These are phyloP conservation scores for Lachnellula willkommii DNA, from an alignment of 2,329 filamentous ascomycete genomes.

Conservation along the genomic window DNA sequence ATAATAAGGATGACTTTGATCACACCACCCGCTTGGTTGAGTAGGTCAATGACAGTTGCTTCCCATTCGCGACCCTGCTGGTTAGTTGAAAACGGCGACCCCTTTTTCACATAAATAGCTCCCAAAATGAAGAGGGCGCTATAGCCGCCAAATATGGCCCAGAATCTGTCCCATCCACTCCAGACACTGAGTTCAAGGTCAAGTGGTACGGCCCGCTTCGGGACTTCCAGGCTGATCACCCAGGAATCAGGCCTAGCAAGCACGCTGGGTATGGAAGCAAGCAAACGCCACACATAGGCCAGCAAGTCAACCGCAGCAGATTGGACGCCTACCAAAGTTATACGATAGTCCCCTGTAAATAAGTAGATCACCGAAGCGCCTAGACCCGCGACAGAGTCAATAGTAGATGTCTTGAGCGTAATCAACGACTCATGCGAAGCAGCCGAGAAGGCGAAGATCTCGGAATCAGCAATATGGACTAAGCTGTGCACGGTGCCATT, in stretches of 20 bases:
- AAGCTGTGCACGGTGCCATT: conserved; percentile 47
- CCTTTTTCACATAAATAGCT: conserved; percentile 71
- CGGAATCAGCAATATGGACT: conserved; percentile 41
- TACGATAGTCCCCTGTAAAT: conserved; percentile 39
- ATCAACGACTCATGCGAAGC: conserved; percentile 67
- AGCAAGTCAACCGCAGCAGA: conserved; percentile 4
- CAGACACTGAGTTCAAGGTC: conserved; percentile 61
- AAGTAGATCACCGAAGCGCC: conserved; percentile 40
- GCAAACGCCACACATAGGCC: conserved; percentile 6
- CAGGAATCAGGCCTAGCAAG: conserved; percentile 48
- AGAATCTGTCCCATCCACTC: conserved; percentile 58
- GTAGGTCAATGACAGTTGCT: conserved; percentile 70
- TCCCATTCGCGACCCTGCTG: conserved; percentile 61
- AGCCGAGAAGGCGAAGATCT: conserved; percentile 72
- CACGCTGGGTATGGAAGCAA: conserved; percentile 32
- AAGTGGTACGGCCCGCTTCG: conserved; percentile 33
- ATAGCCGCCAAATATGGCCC: conserved; percentile 78
- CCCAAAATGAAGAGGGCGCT: conserved; percentile 67
- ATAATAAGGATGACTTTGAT: conserved; percentile 98
- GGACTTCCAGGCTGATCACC: conserved; percentile 51
- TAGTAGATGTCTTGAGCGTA: conserved; percentile 51
- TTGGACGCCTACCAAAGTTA: conserved; percentile 18
- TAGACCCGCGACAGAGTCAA: conserved; percentile 36
- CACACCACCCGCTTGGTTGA: conserved; percentile 92
- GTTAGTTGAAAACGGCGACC: conserved; percentile 59